Percentiles rank a stretch among this genome's conserved stretches.
These are phyloP conservation scores for Hypocreales sp. DNA, from an alignment of 2,329 filamentous ascomycete species.

Conservation along the genomic window DNA sequence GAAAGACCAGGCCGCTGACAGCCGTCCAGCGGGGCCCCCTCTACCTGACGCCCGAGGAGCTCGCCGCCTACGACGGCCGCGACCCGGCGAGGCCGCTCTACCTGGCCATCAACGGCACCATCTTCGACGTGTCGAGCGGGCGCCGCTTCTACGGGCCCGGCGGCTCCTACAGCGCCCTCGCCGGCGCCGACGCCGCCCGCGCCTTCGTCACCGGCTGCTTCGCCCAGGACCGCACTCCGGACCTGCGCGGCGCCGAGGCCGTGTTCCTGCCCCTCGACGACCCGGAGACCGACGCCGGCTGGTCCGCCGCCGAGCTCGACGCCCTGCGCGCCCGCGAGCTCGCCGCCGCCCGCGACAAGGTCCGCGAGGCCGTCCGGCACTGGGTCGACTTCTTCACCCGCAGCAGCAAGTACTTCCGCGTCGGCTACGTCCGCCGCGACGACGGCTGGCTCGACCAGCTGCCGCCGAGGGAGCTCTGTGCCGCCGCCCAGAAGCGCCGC, in stretches of 20 bases:
- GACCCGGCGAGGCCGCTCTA: conserved; percentile 68
- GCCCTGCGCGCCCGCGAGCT: conserved; percentile 45
- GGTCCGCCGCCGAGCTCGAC: conserved; percentile 36
- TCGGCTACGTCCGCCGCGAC: conserved; percentile 56
- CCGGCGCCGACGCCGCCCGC: conserved; percentile 72
- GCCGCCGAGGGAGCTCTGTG: conserved; percentile 52
- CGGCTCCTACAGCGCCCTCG: conserved; percentile 75
- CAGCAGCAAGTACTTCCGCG: conserved; percentile 65
- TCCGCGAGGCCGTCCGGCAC: conserved; percentile 53
- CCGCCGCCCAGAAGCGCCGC: conserved; percentile 45
- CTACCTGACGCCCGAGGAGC: conserved; percentile 58
- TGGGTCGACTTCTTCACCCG: conserved; percentile 77
- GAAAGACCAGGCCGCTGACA: neutral
- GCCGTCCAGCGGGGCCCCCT: conserved; percentile 37
- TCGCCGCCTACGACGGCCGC: conserved; percentile 61
- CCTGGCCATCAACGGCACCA: conserved; percentile 74
- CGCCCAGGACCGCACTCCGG: conserved; percentile 64
- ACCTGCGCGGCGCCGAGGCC: conserved; percentile 73
- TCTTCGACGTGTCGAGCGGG: conserved; percentile 67
- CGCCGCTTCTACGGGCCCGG: conserved; percentile 64
- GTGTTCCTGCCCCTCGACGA: conserved; percentile 62
- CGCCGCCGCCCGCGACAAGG: conserved; percentile 46
- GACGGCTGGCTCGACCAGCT: conserved; percentile 45
- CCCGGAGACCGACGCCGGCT: conserved; percentile 43
- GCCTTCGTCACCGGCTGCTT: conserved; percentile 93